These are phyloP conservation scores for Globisporangium canariense DNA, from an alignment of 352 stramenopile species.

Conservation along the genomic window DNA sequence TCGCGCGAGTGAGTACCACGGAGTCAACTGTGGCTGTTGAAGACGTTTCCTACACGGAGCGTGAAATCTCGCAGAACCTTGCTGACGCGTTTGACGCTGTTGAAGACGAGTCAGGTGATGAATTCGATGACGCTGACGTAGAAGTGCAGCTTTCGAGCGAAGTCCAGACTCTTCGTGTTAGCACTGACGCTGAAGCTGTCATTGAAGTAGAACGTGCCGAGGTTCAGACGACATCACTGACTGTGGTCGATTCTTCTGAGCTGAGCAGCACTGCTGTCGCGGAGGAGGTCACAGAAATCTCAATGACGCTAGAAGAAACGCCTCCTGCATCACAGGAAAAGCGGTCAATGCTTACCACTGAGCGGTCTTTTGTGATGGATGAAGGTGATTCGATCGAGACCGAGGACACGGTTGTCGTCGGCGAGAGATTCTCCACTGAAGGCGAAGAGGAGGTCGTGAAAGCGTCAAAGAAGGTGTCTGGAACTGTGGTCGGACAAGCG, in stretches of 20 bases:
- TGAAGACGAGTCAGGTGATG: slow-evolving; percentile 7
- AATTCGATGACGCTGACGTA: neutral
- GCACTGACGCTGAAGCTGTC: neutral
- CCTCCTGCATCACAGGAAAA: slow-evolving; percentile 15
- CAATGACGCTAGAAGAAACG: neutral
- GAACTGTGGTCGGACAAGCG: neutral
- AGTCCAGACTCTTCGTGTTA: neutral
- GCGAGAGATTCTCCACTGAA: slow-evolving; percentile 51
- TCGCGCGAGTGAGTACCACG: neutral
- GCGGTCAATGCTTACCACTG: slow-evolving; percentile 59
- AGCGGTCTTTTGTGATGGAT: slow-evolving; percentile 67
- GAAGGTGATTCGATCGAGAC: slow-evolving; percentile 53
- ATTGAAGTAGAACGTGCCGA: neutral
- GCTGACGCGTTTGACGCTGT: slow-evolving; percentile 10
- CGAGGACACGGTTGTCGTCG: slow-evolving; percentile 61
- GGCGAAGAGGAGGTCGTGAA: slow-evolving; percentile 48
- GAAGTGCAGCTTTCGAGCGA: neutral
- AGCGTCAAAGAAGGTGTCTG: neutral
- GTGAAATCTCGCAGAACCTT: slow-evolving; percentile 11
- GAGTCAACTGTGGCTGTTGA: neutral
- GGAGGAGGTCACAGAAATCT: neutral
- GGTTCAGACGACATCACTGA: neutral
- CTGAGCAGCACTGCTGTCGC: neutral
- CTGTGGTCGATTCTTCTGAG: neutral
- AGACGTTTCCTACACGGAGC: neutral